Percentiles rank a stretch among this genome's conserved stretches.
Conservation (phyloP, 106 monocot species). For the Platanthera guangdongensis region DNA sequence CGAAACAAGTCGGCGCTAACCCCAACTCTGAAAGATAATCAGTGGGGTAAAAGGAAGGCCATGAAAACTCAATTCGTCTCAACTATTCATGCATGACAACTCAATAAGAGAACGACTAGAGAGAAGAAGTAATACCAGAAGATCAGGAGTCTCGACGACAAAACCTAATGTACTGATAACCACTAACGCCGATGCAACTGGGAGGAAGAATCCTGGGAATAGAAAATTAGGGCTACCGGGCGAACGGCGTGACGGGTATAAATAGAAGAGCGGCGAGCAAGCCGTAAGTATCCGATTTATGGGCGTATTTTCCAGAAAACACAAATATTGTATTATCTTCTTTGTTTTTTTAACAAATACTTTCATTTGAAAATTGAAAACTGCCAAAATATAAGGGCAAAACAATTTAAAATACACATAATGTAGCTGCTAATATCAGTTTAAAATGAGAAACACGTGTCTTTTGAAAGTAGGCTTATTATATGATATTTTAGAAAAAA, state of each 20-base stretch:
- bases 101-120: neutral
- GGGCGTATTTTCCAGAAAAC: too few species aligned
- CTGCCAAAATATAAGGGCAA: too few species aligned
- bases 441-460: too few species aligned
- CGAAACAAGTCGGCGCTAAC: neutral
- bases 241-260: neutral
- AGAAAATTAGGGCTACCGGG: neutral
- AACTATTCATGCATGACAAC: too few species aligned
- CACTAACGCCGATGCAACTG: neutral
- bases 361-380: too few species aligned
- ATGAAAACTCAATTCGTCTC: neutral
- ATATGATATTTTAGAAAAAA: too few species aligned
- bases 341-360: too few species aligned
- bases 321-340: too few species aligned
- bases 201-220: neutral
- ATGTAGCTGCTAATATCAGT: too few species aligned
- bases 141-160: neutral
- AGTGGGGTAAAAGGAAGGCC: neutral
- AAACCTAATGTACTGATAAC: neutral
- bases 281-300: too few species aligned
- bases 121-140: conserved; percentile 2
- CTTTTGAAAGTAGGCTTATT: too few species aligned
- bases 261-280: neutral
- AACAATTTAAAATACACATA: too few species aligned
- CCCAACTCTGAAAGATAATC: neutral